Base-by-base conservation (phyloP, 1,139 yeast species). In the Yamadazyma jaroonii region DNA sequence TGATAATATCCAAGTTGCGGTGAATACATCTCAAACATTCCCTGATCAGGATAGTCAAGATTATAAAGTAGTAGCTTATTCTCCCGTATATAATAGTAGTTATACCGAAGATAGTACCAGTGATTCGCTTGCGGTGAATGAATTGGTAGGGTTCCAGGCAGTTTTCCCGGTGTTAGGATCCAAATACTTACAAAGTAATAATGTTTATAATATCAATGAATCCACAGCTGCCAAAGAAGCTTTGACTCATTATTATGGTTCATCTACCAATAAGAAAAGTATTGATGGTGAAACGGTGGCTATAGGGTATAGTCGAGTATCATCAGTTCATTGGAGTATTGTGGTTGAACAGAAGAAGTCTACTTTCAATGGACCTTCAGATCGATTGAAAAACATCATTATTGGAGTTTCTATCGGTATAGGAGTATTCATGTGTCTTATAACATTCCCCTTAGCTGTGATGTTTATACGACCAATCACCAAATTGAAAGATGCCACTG, bases 401-500 rank as follows among this genome's bases (percentile, higher is more conserved):
- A 74, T 84, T 35, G 95, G 94, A 2, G 81, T 86, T 1, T 88
- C 86, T 15, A 64, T 87, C 29, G 96, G 89, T 1, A 79, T 87
- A 24, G 90, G 95, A 2, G 87, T 70, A 0, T 77, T 85, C 44
- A 79, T 89, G 66, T 75, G 87, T 46, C 47, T 87, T 2, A 61
- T 85, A 13, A 87, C 97, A 1, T 77, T 89, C 56, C 89, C 95
- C 2, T 61, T 88, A 40, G 90, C 96, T 0, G 87, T 88, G 39
- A 81, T 81, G 69, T 90, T 92, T 29, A 92, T 89, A 3, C 63
- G 85, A 42, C 97, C 98, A 0, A 85, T 92, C 38, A 77, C 88
- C 31, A 73, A 81, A 43, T 72, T 90, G 31, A 88, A 85, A 53
- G 79, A 81, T 42, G 96, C 96, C 0, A 86, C 97, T 1, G 96